Conservation (phyloP, 1,284 basidiomycete species). For the Coniophora puteana region DNA sequence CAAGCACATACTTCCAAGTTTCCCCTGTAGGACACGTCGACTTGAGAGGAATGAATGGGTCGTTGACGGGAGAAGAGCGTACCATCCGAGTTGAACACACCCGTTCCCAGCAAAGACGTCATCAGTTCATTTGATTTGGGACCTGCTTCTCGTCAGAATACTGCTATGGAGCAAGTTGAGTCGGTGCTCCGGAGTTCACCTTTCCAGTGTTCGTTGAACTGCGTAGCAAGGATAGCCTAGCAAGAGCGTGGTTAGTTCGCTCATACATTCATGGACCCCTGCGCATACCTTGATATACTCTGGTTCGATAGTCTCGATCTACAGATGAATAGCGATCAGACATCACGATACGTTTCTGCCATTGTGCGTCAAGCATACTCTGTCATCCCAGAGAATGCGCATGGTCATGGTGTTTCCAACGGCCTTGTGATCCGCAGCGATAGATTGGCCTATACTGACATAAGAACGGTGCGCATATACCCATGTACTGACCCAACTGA, state of each 20-base stretch:
- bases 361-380: slow-evolving; percentile 15
- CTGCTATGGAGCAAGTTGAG: slow-evolving; percentile 9
- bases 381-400: slow-evolving; percentile 28
- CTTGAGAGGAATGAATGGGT: no score
- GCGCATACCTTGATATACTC: slow-evolving; percentile 34
- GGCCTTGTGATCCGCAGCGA: slow-evolving; percentile 13
- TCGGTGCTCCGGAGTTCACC: no score
- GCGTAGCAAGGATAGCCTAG: slow-evolving; percentile 32
- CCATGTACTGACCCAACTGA: slow-evolving; percentile 16
- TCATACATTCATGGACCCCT: no score
- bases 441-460: slow-evolving; percentile 24
- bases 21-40: slow-evolving; percentile 30
- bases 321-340: neutral
- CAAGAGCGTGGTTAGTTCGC: slow-evolving; percentile 4
- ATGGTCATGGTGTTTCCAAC: slow-evolving; percentile 29
- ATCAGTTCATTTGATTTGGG: slow-evolving; percentile 21
- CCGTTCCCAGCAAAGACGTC: slow-evolving; percentile 42
- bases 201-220: slow-evolving; percentile 42
- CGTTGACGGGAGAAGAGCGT: no score
- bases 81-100: slow-evolving; percentile 62
- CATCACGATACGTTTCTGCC: neutral
- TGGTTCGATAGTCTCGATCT: slow-evolving; percentile 32
- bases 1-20: slow-evolving; percentile 51
- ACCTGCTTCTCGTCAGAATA: slow-evolving; percentile 14
- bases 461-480: slow-evolving; percentile 28